These are phyloP conservation scores for Daedalea quercina DNA, from an alignment of 768 basidiomycete species.

Conservation along the genomic window DNA sequence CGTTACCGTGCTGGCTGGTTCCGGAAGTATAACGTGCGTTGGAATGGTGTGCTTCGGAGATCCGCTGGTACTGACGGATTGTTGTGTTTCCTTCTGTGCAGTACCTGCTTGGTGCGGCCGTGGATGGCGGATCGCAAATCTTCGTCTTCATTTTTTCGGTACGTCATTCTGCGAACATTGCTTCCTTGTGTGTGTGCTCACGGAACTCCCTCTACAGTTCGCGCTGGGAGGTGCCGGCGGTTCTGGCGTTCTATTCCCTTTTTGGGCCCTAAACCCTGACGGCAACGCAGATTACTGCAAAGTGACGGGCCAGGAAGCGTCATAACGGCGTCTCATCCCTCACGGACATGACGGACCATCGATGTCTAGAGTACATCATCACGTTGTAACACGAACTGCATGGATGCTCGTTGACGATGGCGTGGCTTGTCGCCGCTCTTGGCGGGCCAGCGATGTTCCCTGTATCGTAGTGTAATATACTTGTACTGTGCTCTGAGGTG, in stretches of 20 bases:
- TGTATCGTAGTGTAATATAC: not conserved
- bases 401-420: too few species aligned
- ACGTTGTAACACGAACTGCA: too few species aligned
- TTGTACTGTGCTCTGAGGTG: too few species aligned
- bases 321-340: too few species aligned
- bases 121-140: constrained; percentile 1
- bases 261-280: not conserved
- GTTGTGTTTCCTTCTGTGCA: not conserved
- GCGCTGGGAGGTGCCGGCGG: constrained; percentile 1
- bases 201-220: not conserved
- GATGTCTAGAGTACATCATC: too few species aligned
- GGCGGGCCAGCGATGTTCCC: too few species aligned
- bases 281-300: constrained; percentile 3
- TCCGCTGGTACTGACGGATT: not conserved
- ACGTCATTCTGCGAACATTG: not conserved
- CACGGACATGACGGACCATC: too few species aligned
- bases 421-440: too few species aligned
- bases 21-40: constrained; percentile 2
- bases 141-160: constrained; percentile 5
- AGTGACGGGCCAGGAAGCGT: not conserved
- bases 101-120: constrained; percentile 1
- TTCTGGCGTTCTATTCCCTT: not conserved
- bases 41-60: not conserved
- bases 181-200: not conserved
- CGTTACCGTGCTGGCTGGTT: not conserved